Conservation (phyloP, 208 protist species). For the Crithidia mellificae region DNA sequence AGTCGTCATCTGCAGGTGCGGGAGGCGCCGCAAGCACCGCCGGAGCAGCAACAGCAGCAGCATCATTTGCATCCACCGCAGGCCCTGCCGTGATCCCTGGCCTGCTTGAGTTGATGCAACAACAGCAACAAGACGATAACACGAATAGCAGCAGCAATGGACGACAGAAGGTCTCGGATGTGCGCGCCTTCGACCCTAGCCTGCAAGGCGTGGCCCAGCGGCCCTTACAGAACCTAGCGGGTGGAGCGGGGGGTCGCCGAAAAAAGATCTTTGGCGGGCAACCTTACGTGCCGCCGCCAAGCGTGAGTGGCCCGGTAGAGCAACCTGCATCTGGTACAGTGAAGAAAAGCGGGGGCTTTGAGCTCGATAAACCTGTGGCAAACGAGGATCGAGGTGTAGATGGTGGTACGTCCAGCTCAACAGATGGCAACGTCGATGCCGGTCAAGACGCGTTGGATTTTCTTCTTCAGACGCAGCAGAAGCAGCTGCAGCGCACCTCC, state of each 20-base stretch:
- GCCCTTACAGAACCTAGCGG: neutral
- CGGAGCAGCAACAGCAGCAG: too few species aligned
- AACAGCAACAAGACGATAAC: slow-evolving; percentile 31
- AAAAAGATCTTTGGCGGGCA: slow-evolving; percentile 24
- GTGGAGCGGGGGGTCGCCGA: neutral
- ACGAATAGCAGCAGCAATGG: too few species aligned
- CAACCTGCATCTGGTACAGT: too few species aligned
- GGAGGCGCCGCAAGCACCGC: too few species aligned
- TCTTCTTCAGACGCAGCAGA: slow-evolving; percentile 7
- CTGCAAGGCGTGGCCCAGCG: slow-evolving; percentile 32
- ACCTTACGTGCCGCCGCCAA: slow-evolving; percentile 5
- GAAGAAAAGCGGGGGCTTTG: too few species aligned
- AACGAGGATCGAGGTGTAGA: neutral
- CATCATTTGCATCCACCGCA: slow-evolving; percentile 7
- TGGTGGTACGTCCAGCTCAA: neutral
- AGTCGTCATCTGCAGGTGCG: too few species aligned
- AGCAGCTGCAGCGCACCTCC: slow-evolving; percentile 13
- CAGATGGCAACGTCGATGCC: too few species aligned
- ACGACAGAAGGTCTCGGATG: slow-evolving; percentile 23
- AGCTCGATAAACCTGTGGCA: too few species aligned
- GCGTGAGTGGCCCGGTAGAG: neutral
- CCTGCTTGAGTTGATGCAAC: slow-evolving; percentile 4
- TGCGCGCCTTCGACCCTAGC: slow-evolving; percentile 32
- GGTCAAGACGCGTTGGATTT: slow-evolving; percentile 21
- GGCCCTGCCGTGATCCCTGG: neutral